A percentile compares a stretch with the other conserved stretches of the same genome.
phyloP scores from a whole-genome alignment of 1,139 yeast genomes.

The Yamadazyma triangularis region DNA sequence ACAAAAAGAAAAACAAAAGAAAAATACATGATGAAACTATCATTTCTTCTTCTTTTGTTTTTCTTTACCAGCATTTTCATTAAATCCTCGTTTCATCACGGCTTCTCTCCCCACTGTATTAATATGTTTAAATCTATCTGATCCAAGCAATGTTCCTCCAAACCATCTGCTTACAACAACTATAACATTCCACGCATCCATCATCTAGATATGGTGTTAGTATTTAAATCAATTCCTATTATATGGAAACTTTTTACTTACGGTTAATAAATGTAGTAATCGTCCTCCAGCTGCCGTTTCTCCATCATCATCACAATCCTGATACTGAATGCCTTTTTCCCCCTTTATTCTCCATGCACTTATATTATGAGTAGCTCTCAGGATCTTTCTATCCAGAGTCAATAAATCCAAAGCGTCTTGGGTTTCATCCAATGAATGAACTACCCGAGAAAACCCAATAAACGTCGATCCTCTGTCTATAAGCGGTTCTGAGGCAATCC shows the following conservation, averaged over 20 bases:
- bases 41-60: conserved; percentile 20
- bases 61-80: conserved; percentile 11
- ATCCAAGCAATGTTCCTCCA: conserved; percentile 89
- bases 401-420: conserved; percentile 45
- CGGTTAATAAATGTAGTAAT: conserved; percentile 70
- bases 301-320: conserved; percentile 96
- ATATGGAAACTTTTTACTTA: conserved; percentile 21
- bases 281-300: conserved; percentile 96
- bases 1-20: conserved; percentile 9
- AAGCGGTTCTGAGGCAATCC: conserved; percentile 76
- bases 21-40: conserved; percentile 5
- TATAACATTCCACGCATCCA: conserved; percentile 82
- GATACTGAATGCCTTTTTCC: conserved; percentile 50
- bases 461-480: conserved; percentile 84
- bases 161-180: conserved; percentile 92
- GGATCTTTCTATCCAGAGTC: conserved; percentile 59
- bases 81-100: conserved; percentile 57
- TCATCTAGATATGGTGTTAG: conserved; percentile 42
- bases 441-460: conserved; percentile 67
- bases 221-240: too few relatives aligned
- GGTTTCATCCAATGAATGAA: conserved; percentile 63
- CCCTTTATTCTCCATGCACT: conserved; percentile 76
- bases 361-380: conserved; percentile 75
- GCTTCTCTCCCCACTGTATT: conserved; percentile 88
- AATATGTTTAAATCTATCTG: conserved; percentile 91